Evolutionary conservation across 1,284 basidiomycete genomes (phyloP).

Genomic region (Apiotrichum brassicae): DNA sequence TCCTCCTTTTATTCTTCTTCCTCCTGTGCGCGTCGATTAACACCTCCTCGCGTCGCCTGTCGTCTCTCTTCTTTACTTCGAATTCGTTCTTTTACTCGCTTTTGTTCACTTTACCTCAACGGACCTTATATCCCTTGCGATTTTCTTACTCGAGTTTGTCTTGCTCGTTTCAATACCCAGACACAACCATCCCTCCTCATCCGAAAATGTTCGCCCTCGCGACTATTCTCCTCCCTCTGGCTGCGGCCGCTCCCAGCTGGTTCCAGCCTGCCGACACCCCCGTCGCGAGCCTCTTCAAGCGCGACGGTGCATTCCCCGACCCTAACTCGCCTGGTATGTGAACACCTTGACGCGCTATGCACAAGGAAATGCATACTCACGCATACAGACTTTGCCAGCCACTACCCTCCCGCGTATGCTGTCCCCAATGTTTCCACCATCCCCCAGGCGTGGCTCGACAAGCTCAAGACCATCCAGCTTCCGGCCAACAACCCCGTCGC

Average conservation of each 20-base stretch:
- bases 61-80: too few relatives aligned
- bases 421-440: constrained; percentile 15
- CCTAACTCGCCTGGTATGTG: constrained; percentile 15
- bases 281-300: constrained; percentile 21
- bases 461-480: constrained; percentile 13
- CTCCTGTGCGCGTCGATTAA: too few relatives aligned
- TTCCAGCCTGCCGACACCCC: constrained; percentile 13
- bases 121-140: too few relatives aligned
- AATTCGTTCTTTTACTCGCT: too few relatives aligned
- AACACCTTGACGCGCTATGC: not conserved
- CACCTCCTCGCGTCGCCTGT: too few relatives aligned
- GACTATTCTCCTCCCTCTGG: constrained; percentile 3
- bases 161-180: too few relatives aligned
- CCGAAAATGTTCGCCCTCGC: constrained; percentile 10
- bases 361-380: not conserved
- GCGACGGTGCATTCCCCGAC: constrained; percentile 9
- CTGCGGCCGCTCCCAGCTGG: constrained; percentile 6
- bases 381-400: constrained; percentile 8
- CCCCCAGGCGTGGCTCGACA: constrained; percentile 26
- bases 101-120: too few relatives aligned
- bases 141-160: too few relatives aligned
- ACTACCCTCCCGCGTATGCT: constrained; percentile 16
- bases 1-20: too few relatives aligned
- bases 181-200: not conserved
- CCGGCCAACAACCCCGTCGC: constrained; percentile 14